Evolutionary conservation across 768 basidiomycete species (phyloP), one percentile per base, ranked within the genome.

Genomic region (Leccinum rimulosum): DNA sequence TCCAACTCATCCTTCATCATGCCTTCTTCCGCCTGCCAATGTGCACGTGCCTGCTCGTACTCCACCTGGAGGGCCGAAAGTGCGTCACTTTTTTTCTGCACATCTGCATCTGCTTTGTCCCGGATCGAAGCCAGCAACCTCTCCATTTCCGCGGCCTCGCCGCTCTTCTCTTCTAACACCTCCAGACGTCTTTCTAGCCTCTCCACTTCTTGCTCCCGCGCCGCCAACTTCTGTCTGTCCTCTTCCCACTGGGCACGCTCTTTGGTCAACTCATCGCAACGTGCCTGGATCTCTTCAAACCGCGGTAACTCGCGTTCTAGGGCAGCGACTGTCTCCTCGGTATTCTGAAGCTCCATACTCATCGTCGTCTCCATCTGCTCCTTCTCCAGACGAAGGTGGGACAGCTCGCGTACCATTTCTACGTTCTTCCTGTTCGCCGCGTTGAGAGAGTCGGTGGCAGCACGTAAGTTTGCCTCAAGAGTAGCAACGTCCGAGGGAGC

Each of bases 381-480:
- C 74, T 89, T 91, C 69, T 92, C 91, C 56, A 87, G 67, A 58
- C 75, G 77, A 50, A 89, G 71, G 60, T 85, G 74, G 10, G 84
- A 82, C 54, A 91, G 63, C 62, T 91, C 89, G 52, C 84, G 78
- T 15, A 77, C 72, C 75, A 87, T 70, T 61, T 87, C 84, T 6
- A 77, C 84, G 64, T 85, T 85, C 63, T 84, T 83, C 72, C 80
- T 82, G 55, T 79, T 82, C 3, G 87, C 84, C 7, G 76, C 80
- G 2, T 81, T 76, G 27, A 89, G 73, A 1, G 86, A 80, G 10
- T 80, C 78, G 2, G 84, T 84, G 1, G 84, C 84, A 15, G 82
- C 81, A 57, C 82, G 82, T 43, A 93, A 75, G 69, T 84, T 85
- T 59, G 82, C 80, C 65, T 93, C 89, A 19, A 93, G 77, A 6